A percentile compares a stretch with the other conserved stretches of the same genome.
phyloP scores from a whole-genome alignment of 495 filamentous ascomycete species.

The Penicillium argentinense region DNA sequence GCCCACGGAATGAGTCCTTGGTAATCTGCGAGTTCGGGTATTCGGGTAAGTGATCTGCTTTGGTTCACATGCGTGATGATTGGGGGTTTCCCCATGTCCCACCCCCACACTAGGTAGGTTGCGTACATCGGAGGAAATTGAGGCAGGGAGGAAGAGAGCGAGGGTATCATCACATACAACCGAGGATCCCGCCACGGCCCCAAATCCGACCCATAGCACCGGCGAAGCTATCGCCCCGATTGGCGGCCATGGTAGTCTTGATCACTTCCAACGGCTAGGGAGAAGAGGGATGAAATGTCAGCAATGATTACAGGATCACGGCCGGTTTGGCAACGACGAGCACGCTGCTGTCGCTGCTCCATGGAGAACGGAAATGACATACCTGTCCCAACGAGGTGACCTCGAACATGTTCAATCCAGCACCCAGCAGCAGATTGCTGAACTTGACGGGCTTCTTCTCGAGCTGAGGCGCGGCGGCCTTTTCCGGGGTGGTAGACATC shows the following conservation, averaged over 20 bases:
- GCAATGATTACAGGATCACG: constrained; percentile 1
- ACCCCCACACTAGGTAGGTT: constrained; percentile 18
- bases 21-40: constrained; percentile 65
- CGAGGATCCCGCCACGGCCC: constrained; percentile 88
- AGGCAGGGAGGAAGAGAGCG: constrained; percentile 7
- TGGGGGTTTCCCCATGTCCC: background rate
- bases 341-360: too few species aligned
- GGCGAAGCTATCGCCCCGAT: constrained; percentile 83
- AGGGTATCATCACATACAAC: constrained; percentile 68
- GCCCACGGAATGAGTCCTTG: constrained; percentile 99
- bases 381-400: constrained; percentile 87
- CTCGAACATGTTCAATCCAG: constrained; percentile 97
- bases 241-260: constrained; percentile 99
- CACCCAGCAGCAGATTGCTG: constrained; percentile 95
- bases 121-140: constrained; percentile 22
- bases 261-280: constrained; percentile 88
- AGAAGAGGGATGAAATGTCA: constrained; percentile 18
- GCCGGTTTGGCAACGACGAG: too few species aligned
- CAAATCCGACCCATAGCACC: constrained; percentile 83
- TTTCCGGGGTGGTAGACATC: constrained; percentile 53
- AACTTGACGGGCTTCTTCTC: constrained; percentile 99
- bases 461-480: constrained; percentile 53
- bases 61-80: constrained; percentile 3
- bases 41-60: constrained; percentile 13
- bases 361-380: constrained; percentile 20